phyloP scores from a whole-genome alignment of 306 rosid species.

The Quercus suber region DNA sequence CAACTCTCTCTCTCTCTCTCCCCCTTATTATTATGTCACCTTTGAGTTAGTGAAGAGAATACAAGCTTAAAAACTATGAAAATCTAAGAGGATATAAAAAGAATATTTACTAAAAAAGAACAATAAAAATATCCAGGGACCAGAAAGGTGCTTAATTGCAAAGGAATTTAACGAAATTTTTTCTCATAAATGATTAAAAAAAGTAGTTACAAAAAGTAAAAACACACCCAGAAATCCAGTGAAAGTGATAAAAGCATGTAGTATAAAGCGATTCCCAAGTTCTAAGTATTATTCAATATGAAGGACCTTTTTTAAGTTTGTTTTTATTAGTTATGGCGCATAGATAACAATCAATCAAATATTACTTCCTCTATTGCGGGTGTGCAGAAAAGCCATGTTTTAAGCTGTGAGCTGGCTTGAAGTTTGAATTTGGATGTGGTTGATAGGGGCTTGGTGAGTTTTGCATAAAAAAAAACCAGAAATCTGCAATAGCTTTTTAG shows the following conservation, averaged over 20 bases:
- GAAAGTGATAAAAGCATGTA: slow-evolving; percentile 30
- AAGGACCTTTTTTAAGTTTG: slow-evolving; percentile 22
- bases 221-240: slow-evolving; percentile 66
- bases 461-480: slow-evolving; percentile 24
- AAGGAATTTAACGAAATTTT: slow-evolving; percentile 13
- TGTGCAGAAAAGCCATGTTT: slow-evolving; percentile 51
- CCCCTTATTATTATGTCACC: background rate
- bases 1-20: background rate
- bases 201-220: slow-evolving; percentile 20
- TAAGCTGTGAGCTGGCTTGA: slow-evolving; percentile 34
- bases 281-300: slow-evolving; percentile 28
- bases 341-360: slow-evolving; percentile 13
- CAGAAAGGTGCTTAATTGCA: background rate
- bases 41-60: background rate
- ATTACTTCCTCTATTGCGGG: slow-evolving; percentile 8
- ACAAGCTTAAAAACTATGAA: background rate
- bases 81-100: background rate
- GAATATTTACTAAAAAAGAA: background rate
- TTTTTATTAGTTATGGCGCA: slow-evolving; percentile 23
- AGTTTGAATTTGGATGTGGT: slow-evolving; percentile 28
- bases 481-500: slow-evolving; percentile 17
- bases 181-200: slow-evolving; percentile 3
- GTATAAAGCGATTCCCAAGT: slow-evolving; percentile 26
- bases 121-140: background rate
- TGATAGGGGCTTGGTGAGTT: slow-evolving; percentile 10